Evolutionary conservation across 140 eudicot species (phyloP).

Genomic region (Senecio squalidus): DNA sequence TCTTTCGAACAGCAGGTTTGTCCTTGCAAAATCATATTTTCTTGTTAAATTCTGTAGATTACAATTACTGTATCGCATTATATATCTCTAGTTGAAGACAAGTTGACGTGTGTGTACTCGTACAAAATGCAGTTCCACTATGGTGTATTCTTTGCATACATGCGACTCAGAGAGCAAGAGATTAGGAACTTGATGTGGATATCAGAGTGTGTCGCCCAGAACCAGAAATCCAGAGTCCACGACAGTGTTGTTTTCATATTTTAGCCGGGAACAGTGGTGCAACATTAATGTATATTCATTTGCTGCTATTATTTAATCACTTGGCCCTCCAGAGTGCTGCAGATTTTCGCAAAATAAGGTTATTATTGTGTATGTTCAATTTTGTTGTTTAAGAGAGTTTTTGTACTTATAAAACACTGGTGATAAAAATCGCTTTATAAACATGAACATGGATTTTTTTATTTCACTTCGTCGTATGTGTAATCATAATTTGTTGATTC

Average conservation of each 20-base stretch:
- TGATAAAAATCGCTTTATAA: slow-evolving; percentile 8
- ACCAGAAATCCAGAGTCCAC: slow-evolving; percentile 93
- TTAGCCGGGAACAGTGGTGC: slow-evolving; percentile 22
- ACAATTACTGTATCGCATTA: neutral
- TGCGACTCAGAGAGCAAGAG: slow-evolving; percentile 94
- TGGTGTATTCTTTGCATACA: slow-evolving; percentile 89
- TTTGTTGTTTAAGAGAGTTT: slow-evolving; percentile 11
- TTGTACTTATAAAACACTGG: neutral
- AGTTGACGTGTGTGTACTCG: neutral
- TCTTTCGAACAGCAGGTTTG: slow-evolving; percentile 93
- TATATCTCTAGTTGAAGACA: neutral
- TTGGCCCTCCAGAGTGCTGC: slow-evolving; percentile 8
- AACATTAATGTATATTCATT: slow-evolving; percentile 25
- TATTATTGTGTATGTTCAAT: slow-evolving; percentile 16
- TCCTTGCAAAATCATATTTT: slow-evolving; percentile 1
- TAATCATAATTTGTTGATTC: slow-evolving; percentile 1
- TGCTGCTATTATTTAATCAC: slow-evolving; percentile 17
- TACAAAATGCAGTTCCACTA: slow-evolving; percentile 72
- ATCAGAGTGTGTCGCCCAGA: slow-evolving; percentile 96
- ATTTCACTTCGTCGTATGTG: slow-evolving; percentile 4
- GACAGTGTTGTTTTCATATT: slow-evolving; percentile 93
- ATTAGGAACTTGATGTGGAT: slow-evolving; percentile 99
- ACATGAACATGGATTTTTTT: neutral
- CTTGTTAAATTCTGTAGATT: neutral
- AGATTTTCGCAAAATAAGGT: slow-evolving; percentile 27